Base-by-base conservation (phyloP, 2,329 filamentous ascomycete species). In the Scortechinia acanthostroma region DNA sequence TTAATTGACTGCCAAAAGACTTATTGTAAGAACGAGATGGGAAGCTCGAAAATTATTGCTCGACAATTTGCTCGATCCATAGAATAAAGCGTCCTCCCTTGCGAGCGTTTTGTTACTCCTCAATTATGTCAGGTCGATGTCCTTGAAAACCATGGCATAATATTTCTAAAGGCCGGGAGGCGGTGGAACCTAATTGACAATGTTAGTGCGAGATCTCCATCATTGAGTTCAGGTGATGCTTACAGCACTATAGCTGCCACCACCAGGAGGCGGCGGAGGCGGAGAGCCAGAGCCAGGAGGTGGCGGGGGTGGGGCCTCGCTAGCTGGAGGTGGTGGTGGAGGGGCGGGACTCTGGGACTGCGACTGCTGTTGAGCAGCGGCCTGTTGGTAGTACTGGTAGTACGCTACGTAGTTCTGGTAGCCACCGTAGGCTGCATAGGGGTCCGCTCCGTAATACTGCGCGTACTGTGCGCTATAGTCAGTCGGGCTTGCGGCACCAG, bases 371-470 rank as follows among this genome's bases (percentile, higher is more conserved):
- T 71, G 64, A 42, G 64, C 58, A 44, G 64, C 69, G 42, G 71
- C 70, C 53, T 77, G 75, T 14, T 78, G 78, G 53, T 86, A 86
- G 55, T 88, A 82, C 57, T 88, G 81, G 54, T 89, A 89, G 64
- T 86, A 40, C 6, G 35, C 35, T 15, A 40, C 35, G 17, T 40
- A 40, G 35, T 40, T 40, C 17, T 40, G 35, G 35, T 93, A 96
- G 45, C 91, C 91, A 50, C 91, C 91, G 54, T 93, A 96, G 5
- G 87, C 82, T 35, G 89, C 89, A 61, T 96, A 96, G 0, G 91
- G 91, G 57, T 96, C 89, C 42, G 66, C 68, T 50, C 73, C 74
- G 49, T 91, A 91, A 62, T 94, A 93, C 60, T 90, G 85, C 2
- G 87, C 84, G 60, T 94, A 94, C 57, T 91, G 86, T 16, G 85